Conservation (phyloP, 106 monocot genomes). For the Posidonia australis region DNA sequence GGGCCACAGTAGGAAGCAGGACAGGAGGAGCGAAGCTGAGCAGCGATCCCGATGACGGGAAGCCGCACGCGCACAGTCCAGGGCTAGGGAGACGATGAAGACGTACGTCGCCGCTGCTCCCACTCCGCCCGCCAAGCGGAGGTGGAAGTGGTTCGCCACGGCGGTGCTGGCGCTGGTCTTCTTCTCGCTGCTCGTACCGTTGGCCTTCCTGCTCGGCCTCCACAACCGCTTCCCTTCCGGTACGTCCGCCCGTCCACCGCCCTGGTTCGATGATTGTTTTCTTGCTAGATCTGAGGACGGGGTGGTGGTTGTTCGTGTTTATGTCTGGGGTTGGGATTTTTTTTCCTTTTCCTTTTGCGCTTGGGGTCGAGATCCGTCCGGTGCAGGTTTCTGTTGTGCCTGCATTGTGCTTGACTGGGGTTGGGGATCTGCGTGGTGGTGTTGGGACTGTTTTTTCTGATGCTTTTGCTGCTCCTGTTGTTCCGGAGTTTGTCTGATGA, state of each 20-base stretch:
- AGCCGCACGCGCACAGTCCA: too few relatives aligned
- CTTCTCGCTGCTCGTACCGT: constrained; percentile 43
- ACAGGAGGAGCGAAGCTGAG: neutral
- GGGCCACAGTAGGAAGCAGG: too few relatives aligned
- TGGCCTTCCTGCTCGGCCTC: constrained; percentile 42
- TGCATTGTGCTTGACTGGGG: neutral
- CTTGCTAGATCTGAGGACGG: neutral
- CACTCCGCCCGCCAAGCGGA: constrained; percentile 22
- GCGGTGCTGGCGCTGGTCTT: constrained; percentile 38
- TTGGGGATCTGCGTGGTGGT: neutral
- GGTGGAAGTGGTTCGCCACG: constrained; percentile 33
- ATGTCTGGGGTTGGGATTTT: neutral
- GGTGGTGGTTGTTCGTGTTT: neutral
- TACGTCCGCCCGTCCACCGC: neutral
- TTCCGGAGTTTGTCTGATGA: constrained; percentile 1
- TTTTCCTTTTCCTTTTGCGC: neutral
- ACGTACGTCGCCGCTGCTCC: constrained; percentile 8
- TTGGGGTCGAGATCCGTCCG: neutral
- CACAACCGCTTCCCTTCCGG: constrained; percentile 38
- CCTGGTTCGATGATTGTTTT: neutral
- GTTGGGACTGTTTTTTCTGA: neutral
- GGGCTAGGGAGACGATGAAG: constrained; percentile 29
- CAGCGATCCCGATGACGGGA: neutral
- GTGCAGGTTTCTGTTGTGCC: neutral
- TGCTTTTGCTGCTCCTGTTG: constrained; percentile 3